Base-by-base conservation (phyloP, 2,329 filamentous ascomycete genomes). In the Xylaria sp. region DNA sequence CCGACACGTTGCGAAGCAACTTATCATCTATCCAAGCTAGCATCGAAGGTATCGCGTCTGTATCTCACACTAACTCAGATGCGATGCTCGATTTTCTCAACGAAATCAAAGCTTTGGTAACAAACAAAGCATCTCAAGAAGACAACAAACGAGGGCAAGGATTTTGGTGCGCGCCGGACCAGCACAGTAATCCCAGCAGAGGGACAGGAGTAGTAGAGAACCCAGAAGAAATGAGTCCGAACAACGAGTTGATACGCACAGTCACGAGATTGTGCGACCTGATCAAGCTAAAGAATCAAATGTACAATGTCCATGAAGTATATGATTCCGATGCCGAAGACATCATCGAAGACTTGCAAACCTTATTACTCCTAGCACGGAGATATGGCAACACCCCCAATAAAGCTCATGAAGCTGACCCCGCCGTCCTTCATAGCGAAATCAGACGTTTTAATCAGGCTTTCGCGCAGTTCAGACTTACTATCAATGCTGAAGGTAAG, bases 371-470 rank as follows among this genome's bases (percentile, higher is more conserved):
- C 12, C 20, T 25, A 8, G 37, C n/a, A 23, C 54, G 31, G 52
- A 56, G 10, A 23, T 13, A 56, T 31, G 31, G 18, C 12, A 12
- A 56, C 31, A 20, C 18, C 1, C 3, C 8, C 31, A 15, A 56
- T 4, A 12, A 3, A 20, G n/a, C 31, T 56, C 18, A 2, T 31
- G 28, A 20, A 39, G 31, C 12, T 9, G 9, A 18, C 6, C 31
- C 31, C 6, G 9, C 9, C 15, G 31, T 37, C 18, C 55, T 46
- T 31, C 56, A 39, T 28, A 46, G 56, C n/a, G 39, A 58, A 12
- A 9, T 58, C 39, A 58, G 56, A 31, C 56, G 39, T 15, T 58
- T 58, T 31, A 31, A 58, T 6, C 56, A 46, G n/a, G 56, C 56
- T n/a, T 58, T 58, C 39, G 56, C 39, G 12, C 39, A 58, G 15